Evolutionary conservation across 2,329 filamentous ascomycete species (phyloP).

Genomic region (Calonectria naviculata): DNA sequence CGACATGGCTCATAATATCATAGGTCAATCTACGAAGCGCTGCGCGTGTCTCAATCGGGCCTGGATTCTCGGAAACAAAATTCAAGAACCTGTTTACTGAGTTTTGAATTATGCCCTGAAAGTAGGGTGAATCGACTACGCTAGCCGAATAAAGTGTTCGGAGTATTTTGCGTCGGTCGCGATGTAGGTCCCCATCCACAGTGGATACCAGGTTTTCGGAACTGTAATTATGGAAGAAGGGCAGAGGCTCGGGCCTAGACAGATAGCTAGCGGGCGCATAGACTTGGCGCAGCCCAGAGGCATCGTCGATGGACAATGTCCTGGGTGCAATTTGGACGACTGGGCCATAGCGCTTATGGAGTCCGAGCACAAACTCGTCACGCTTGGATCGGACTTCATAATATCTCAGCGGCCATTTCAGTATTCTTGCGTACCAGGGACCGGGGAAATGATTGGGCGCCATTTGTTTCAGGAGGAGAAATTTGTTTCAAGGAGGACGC

Average conservation of each 20-base stretch:
- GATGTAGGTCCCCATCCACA: background rate
- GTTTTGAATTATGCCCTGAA: background rate
- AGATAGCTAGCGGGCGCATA: background rate
- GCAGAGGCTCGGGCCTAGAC: background rate
- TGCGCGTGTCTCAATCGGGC: background rate
- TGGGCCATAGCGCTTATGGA: background rate
- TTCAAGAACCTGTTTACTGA: background rate
- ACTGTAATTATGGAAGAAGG: background rate
- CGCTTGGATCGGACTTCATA: background rate
- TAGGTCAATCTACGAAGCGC: background rate
- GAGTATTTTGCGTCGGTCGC: background rate
- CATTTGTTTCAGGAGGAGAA: background rate
- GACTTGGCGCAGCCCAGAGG: background rate
- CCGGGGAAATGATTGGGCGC: background rate
- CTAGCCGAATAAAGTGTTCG: background rate
- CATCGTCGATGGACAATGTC: background rate
- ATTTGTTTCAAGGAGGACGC: slow-evolving; percentile 1
- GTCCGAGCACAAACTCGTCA: background rate
- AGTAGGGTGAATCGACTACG: background rate
- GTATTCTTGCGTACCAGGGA: background rate
- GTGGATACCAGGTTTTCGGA: background rate
- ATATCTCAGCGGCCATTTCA: background rate
- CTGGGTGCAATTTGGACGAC: background rate
- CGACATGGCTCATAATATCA: background rate
- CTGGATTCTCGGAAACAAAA: background rate